Evolutionary conservation across 257 asterid species (phyloP), one percentile per base, ranked within the genome.

Genomic region (Plantago elongata): DNA sequence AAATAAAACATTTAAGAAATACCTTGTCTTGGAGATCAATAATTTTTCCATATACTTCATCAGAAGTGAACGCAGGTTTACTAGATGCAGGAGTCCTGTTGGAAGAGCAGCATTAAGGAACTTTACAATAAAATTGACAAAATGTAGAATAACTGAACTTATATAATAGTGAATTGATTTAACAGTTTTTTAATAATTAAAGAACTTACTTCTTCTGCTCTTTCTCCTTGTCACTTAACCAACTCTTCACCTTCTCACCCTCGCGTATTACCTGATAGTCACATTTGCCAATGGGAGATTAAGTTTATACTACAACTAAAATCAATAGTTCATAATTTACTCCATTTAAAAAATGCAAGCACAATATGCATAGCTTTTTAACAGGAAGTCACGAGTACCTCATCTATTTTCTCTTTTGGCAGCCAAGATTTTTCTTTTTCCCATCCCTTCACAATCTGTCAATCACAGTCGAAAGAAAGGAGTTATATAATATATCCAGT

Each of bases 1-100:
- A 18, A 22, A 40, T 9, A 2, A 63, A 54, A 17, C n/a, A n/a
- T 37, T 61, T 13, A 55, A 40, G 63, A 47, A 34, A 51, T 75
- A 92, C 99, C 97, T 81, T 87, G 66, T 83, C 88, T 73, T 93
- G 99, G 75, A 93, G 88, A 75, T 84, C 80, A 45, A 84, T 76
- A 66, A 87, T 72, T 78, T 85, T 87, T 7, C 45, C 77, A 51
- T 84, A 77, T 47, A 93, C 87, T 80, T 89, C 97, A 61, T 87
- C 94, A n/a, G 99, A 89, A 49, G 93, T 84, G 80, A 89, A 82
- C 14, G 79, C 87, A 13, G 97, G 95, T 48, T 81, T 80, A 76
- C 75, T 75, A 45, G 75, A 65, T 70, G 73, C 81, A 52, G 96
- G 75, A 63, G 72, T 79, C 91, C 99, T 93, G 90, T 73, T 58